Conservation (phyloP, 345 rosid species). For the Geranium rotundifolium region DNA sequence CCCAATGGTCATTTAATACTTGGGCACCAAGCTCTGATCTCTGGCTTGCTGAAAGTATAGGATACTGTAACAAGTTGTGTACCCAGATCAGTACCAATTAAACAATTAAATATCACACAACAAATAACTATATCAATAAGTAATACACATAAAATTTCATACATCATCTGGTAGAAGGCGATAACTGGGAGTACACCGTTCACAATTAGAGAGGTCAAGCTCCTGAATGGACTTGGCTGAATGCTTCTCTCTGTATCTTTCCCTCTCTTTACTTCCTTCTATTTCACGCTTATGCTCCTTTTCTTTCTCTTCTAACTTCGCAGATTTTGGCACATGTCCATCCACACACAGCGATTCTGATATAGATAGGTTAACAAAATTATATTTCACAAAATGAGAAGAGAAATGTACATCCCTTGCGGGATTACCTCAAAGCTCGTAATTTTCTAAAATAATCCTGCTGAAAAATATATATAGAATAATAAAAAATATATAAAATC, state of each 20-base stretch:
- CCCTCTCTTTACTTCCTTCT: constrained; percentile 63
- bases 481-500: too few relatives aligned
- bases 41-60: constrained; percentile 72
- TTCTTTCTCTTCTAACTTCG: constrained; percentile 59
- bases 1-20: constrained; percentile 94
- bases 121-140: not conserved
- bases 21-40: constrained; percentile 68
- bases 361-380: constrained; percentile 9
- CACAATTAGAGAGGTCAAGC: constrained; percentile 88
- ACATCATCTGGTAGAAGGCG: constrained; percentile 90
- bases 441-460: too few relatives aligned
- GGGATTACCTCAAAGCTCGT: not conserved
- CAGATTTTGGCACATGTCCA: constrained; percentile 40
- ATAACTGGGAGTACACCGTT: constrained; percentile 90
- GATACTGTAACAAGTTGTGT: constrained; percentile 45
- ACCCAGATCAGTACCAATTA: not conserved
- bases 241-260: constrained; percentile 70
- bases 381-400: not conserved
- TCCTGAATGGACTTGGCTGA: constrained; percentile 83
- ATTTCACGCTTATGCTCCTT: constrained; percentile 57
- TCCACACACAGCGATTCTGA: constrained; percentile 61
- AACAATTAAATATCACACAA: not conserved
- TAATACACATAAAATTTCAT: constrained; percentile 14
- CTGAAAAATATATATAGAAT: too few relatives aligned
- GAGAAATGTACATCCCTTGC: too few relatives aligned